Conservation (phyloP, 257 asterid species). For the Solanum commersonii region DNA sequence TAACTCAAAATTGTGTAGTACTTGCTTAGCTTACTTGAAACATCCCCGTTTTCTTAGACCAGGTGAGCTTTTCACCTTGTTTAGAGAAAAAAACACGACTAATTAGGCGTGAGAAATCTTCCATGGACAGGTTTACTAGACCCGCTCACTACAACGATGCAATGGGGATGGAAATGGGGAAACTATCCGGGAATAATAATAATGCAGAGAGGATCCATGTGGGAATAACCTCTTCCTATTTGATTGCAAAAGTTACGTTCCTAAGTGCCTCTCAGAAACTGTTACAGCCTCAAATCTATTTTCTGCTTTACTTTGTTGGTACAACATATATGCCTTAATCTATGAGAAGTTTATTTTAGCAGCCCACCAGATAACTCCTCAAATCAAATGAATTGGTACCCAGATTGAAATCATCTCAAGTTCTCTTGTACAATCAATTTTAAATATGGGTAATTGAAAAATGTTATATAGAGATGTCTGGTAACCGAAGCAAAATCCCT, state of each 20-base stretch:
- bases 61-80: neutral
- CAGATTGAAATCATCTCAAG: neutral
- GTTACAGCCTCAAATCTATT: neutral
- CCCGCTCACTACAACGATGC: neutral
- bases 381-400: neutral
- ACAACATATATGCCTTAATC: neutral
- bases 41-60: neutral
- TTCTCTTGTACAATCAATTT: neutral
- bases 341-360: neutral
- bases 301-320: neutral
- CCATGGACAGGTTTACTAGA: neutral
- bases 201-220: neutral
- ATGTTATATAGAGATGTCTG: neutral
- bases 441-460: neutral
- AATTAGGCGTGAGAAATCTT: neutral
- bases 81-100: neutral
- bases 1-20: neutral
- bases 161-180: neutral
- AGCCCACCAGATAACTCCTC: neutral
- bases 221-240: neutral
- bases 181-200: neutral
- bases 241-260: neutral
- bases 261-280: neutral
- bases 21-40: neutral
- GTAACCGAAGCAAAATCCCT: neutral